A percentile compares a stretch with the other conserved stretches of the same genome.
Conservation (phyloP, 345 rosid species). For the Stellera chamaejasme region DNA sequence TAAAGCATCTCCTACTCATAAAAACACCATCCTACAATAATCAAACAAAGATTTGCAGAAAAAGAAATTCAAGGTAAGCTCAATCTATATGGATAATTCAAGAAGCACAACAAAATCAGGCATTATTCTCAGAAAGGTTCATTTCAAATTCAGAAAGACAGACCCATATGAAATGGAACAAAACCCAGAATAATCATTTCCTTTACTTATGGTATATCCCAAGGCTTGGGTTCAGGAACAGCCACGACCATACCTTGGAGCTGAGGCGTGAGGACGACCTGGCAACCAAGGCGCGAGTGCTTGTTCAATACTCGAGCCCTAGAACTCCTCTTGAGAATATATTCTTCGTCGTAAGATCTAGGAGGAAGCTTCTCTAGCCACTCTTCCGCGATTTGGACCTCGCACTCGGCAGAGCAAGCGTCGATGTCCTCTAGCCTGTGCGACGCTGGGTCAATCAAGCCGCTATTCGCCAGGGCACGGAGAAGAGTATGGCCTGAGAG, state of each 20-base stretch:
- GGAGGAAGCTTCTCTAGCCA: conserved; percentile 80
- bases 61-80: too few relatives aligned
- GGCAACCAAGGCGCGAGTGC: conserved; percentile 82
- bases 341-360: conserved; percentile 83
- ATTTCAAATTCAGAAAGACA: not conserved
- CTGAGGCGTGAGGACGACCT: conserved; percentile 57
- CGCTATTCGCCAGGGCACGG: conserved; percentile 52
- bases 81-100: too few relatives aligned
- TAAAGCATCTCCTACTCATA: too few relatives aligned
- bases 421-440: conserved; percentile 89
- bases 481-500: conserved; percentile 90
- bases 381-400: conserved; percentile 89
- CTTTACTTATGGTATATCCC: conserved; percentile 67
- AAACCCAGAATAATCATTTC: not conserved
- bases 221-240: conserved; percentile 85
- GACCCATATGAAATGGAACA: conserved; percentile 1
- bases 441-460: conserved; percentile 81
- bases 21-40: too few relatives aligned
- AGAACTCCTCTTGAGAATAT: conserved; percentile 64
- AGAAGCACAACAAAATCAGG: too few relatives aligned
- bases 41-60: too few relatives aligned
- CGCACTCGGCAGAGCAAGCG: conserved; percentile 93
- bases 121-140: too few relatives aligned
- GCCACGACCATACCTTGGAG: conserved; percentile 97
- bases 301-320: conserved; percentile 72